Percentiles rank a stretch among this genome's conserved stretches.
These are phyloP conservation scores for Cladophialophora chaetospira DNA, from an alignment of 2,329 filamentous ascomycete genomes.

Conservation along the genomic window DNA sequence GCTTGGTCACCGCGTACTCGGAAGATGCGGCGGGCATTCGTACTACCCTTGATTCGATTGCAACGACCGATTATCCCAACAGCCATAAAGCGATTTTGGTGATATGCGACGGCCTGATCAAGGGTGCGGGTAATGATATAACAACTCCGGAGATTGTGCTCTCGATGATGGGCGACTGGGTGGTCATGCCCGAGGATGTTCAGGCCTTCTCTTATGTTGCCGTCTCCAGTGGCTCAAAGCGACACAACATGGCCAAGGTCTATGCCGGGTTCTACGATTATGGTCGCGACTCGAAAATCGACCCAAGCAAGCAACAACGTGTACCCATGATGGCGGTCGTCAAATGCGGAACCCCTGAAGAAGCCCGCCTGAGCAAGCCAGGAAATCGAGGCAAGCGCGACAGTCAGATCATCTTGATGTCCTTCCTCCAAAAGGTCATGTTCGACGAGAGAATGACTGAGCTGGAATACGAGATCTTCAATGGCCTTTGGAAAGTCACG, in stretches of 20 bases:
- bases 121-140: slow-evolving; percentile 83
- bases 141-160: slow-evolving; percentile 90
- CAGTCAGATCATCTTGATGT: slow-evolving; percentile 99
- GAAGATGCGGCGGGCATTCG: slow-evolving; percentile 91
- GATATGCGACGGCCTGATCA: slow-evolving; percentile 96
- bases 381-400: slow-evolving; percentile 98
- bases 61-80: slow-evolving; percentile 97
- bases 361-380: slow-evolving; percentile 78
- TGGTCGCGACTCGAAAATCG: slow-evolving; percentile 75
- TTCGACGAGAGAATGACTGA: slow-evolving; percentile 99
- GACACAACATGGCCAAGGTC: slow-evolving; percentile 99
- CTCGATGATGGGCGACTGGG: slow-evolving; percentile 92
- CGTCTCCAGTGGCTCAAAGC: slow-evolving; percentile 90
- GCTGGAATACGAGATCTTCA: slow-evolving; percentile 99
- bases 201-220: slow-evolving; percentile 93
- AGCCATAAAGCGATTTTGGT: slow-evolving; percentile 97
- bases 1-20: slow-evolving; percentile 93
- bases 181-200: slow-evolving; percentile 77
- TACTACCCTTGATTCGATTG: slow-evolving; percentile 92
- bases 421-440: slow-evolving; percentile 99
- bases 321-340: slow-evolving; percentile 97
- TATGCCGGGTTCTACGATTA: slow-evolving; percentile 99
- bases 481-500: slow-evolving; percentile 97
- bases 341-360: slow-evolving; percentile 91
- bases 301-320: slow-evolving; percentile 85